phyloP scores from a whole-genome alignment of 2,329 filamentous ascomycete genomes.

The Cytospora leucostoma region DNA sequence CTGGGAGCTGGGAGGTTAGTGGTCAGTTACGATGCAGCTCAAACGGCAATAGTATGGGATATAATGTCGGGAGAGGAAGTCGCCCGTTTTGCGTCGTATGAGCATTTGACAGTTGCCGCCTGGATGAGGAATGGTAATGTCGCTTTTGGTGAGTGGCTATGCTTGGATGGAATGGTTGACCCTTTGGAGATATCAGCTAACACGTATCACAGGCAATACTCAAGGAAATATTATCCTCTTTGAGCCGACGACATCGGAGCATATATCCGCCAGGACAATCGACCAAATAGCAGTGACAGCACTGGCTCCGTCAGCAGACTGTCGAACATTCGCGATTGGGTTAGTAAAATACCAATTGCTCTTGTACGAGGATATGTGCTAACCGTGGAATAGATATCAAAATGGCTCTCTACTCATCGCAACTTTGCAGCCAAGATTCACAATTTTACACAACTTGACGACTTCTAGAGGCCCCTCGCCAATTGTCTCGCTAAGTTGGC shows the following conservation, averaged over 20 bases:
- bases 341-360: conserved; percentile 45
- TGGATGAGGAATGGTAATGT: conserved; percentile 99
- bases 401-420: conserved; percentile 94
- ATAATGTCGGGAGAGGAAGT: conserved; percentile 88
- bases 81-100: conserved; percentile 89
- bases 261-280: conserved; percentile 87
- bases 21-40: conserved; percentile 88
- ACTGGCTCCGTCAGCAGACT: conserved; percentile 84
- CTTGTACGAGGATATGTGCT: conserved; percentile 17
- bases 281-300: conserved; percentile 93
- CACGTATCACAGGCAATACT: conserved; percentile 67
- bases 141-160: conserved; percentile 74
- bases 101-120: conserved; percentile 77
- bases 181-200: conserved; percentile 27
- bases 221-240: conserved; percentile 94
- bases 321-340: conserved; percentile 95
- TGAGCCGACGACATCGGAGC: conserved; percentile 88
- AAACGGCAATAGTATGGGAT: conserved; percentile 96
- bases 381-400: conserved; percentile 66
- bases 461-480: conserved; percentile 83
- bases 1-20: conserved; percentile 80
- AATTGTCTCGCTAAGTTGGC: conserved; percentile 87
- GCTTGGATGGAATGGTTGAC: background rate
- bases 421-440: conserved; percentile 86
- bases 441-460: conserved; percentile 87